Evolutionary conservation across 2,329 filamentous ascomycete genomes (phyloP).

Genomic region (Sclerotinia minor): DNA sequence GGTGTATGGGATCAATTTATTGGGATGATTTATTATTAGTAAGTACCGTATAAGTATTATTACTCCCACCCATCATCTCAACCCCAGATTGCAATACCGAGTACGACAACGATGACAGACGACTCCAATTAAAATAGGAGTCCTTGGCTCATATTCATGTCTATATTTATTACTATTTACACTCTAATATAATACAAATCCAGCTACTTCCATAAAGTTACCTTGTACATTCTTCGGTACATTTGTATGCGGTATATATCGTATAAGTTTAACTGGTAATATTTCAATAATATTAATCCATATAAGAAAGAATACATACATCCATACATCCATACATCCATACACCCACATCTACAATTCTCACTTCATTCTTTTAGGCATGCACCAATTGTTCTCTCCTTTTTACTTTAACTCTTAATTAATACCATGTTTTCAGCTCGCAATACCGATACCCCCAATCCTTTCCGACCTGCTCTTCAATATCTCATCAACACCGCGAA

Average conservation of each 20-base stretch:
- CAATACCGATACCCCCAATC: slow-evolving; percentile 39
- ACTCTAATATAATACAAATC: neutral
- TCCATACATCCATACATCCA: neutral
- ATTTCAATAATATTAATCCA: neutral
- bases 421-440: slow-evolving; percentile 37
- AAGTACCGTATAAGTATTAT: too few relatives aligned
- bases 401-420: slow-evolving; percentile 10
- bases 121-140: slow-evolving; percentile 1
- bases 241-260: neutral
- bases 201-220: neutral
- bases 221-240: neutral
- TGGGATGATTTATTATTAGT: too few relatives aligned
- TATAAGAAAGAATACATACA: too few relatives aligned
- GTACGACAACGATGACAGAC: slow-evolving; percentile 1
- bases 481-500: slow-evolving; percentile 39
- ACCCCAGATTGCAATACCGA: slow-evolving; percentile 1
- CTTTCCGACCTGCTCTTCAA: slow-evolving; percentile 44
- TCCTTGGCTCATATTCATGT: neutral
- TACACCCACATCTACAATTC: neutral
- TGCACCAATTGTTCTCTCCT: slow-evolving; percentile 14
- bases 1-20: too few relatives aligned
- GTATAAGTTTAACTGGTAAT: neutral
- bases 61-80: too few relatives aligned
- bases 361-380: slow-evolving; percentile 20
- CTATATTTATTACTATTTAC: too few relatives aligned